phyloP scores from a whole-genome alignment of 106 monocot genomes.

The Dendrobium nobile region DNA sequence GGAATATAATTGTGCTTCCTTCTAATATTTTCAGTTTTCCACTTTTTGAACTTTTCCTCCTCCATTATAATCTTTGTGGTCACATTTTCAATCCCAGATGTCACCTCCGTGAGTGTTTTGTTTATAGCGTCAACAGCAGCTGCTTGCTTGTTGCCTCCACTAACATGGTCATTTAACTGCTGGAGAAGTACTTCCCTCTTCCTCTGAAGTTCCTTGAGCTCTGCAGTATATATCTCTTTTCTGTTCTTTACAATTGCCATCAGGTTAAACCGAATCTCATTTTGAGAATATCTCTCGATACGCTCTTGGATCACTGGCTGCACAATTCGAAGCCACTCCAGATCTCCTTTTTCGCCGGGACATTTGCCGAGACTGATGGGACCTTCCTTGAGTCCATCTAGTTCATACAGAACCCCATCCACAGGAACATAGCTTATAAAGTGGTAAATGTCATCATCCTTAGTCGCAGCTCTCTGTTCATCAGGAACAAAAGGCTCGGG shows the following conservation, averaged over 20 bases:
- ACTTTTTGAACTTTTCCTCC: constrained; percentile 97
- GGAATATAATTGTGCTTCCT: constrained; percentile 99
- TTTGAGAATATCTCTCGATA: constrained; percentile 81
- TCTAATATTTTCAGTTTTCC: constrained; percentile 87
- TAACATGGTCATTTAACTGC: constrained; percentile 33
- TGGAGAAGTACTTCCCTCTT: constrained; percentile 68
- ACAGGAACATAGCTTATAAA: constrained; percentile 87
- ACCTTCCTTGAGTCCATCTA: constrained; percentile 89
- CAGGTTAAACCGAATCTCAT: constrained; percentile 90
- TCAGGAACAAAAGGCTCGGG: constrained; percentile 85
- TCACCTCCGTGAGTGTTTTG: constrained; percentile 57
- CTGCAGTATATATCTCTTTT: constrained; percentile 69
- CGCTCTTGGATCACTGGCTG: constrained; percentile 92
- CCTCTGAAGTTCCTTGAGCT: constrained; percentile 94
- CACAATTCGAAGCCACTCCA: constrained; percentile 82
- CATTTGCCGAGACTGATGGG: constrained; percentile 79
- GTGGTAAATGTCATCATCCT: constrained; percentile 95
- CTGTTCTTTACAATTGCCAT: constrained; percentile 90
- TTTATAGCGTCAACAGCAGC: constrained; percentile 32
- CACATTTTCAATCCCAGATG: constrained; percentile 50
- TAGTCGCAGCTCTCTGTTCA: constrained; percentile 70
- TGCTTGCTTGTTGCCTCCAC: constrained; percentile 10
- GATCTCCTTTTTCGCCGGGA: constrained; percentile 41
- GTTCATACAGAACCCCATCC: constrained; percentile 79
- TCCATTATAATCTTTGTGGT: constrained; percentile 90